Conservation (phyloP, 768 basidiomycete species). For the Tylopilus balloui region DNA sequence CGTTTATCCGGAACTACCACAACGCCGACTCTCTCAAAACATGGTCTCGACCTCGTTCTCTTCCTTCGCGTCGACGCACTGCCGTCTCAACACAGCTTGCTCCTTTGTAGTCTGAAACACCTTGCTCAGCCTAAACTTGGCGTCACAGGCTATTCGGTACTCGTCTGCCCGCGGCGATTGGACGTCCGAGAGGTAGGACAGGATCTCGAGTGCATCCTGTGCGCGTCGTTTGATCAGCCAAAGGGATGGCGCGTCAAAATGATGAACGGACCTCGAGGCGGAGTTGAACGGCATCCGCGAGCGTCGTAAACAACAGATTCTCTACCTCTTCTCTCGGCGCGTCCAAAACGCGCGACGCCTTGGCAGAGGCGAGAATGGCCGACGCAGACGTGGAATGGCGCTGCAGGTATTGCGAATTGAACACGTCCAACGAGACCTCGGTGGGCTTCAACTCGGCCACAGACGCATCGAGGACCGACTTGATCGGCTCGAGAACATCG, state of each 20-base stretch:
- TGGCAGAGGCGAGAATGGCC: slow-evolving; percentile 62
- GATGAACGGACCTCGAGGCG: slow-evolving; percentile 42
- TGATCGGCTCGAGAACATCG: slow-evolving; percentile 45
- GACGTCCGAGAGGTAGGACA: slow-evolving; percentile 46
- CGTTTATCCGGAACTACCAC: background rate
- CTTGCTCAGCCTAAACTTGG: slow-evolving; percentile 57
- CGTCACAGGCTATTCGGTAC: slow-evolving; percentile 52
- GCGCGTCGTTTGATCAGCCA: background rate
- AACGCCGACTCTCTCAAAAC: slow-evolving; percentile 15
- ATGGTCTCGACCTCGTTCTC: slow-evolving; percentile 21
- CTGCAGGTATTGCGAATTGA: slow-evolving; percentile 76
- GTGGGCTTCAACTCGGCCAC: slow-evolving; percentile 52
- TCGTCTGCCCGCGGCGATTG: slow-evolving; percentile 55
- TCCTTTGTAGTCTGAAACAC: slow-evolving; percentile 60
- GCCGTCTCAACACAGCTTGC: slow-evolving; percentile 36
- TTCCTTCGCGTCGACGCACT: slow-evolving; percentile 20
- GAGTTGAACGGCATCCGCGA: slow-evolving; percentile 41
- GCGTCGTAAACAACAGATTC: slow-evolving; percentile 45
- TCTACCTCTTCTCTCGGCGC: slow-evolving; percentile 59
- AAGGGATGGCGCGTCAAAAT: background rate
- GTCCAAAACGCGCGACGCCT: slow-evolving; percentile 45
- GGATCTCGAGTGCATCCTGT: slow-evolving; percentile 50
- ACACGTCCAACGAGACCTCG: slow-evolving; percentile 55
- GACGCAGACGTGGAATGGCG: slow-evolving; percentile 44
- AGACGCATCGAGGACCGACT: slow-evolving; percentile 44